phyloP scores from a whole-genome alignment of 1,284 basidiomycete genomes.

The Heterobasidion irregulare region DNA sequence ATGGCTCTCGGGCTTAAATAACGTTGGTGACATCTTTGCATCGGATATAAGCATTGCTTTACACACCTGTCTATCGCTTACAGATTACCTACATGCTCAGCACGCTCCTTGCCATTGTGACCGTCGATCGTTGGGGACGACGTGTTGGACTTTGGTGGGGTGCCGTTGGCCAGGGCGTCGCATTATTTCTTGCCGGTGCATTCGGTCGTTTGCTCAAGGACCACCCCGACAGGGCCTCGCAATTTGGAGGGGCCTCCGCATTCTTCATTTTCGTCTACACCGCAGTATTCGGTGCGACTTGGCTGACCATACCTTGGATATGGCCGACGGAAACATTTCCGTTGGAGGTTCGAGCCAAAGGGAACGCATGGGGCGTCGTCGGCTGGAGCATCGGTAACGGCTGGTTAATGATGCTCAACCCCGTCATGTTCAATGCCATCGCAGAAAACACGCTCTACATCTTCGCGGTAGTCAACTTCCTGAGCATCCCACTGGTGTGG shows the following conservation, averaged over 20 bases:
- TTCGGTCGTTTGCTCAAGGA: slow-evolving; percentile 35
- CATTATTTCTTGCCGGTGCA: slow-evolving; percentile 35
- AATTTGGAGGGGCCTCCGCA: slow-evolving; percentile 38
- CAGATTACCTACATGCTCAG: slow-evolving; percentile 38
- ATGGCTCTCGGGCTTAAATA: slow-evolving; percentile 39
- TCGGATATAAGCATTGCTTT: neutral
- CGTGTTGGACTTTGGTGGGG: slow-evolving; percentile 40
- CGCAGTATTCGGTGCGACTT: slow-evolving; percentile 39
- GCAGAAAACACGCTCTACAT: slow-evolving; percentile 34
- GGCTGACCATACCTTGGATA: slow-evolving; percentile 49
- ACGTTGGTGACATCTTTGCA: slow-evolving; percentile 19
- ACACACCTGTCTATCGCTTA: slow-evolving; percentile 1
- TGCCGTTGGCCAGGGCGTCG: slow-evolving; percentile 26
- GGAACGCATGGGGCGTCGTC: slow-evolving; percentile 44
- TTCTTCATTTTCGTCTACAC: slow-evolving; percentile 43
- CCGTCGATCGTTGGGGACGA: slow-evolving; percentile 40
- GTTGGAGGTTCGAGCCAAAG: slow-evolving; percentile 50
- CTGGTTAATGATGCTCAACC: slow-evolving; percentile 26
- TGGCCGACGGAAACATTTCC: slow-evolving; percentile 49
- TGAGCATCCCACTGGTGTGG: slow-evolving; percentile 39
- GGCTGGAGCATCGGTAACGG: slow-evolving; percentile 45
- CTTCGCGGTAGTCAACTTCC: slow-evolving; percentile 38
- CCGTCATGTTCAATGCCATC: slow-evolving; percentile 27
- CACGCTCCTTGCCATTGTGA: slow-evolving; percentile 35
- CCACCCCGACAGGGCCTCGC: slow-evolving; percentile 30